Conservation (phyloP, 2,329 filamentous ascomycete species). For the Akanthomyces uredinophilus region DNA sequence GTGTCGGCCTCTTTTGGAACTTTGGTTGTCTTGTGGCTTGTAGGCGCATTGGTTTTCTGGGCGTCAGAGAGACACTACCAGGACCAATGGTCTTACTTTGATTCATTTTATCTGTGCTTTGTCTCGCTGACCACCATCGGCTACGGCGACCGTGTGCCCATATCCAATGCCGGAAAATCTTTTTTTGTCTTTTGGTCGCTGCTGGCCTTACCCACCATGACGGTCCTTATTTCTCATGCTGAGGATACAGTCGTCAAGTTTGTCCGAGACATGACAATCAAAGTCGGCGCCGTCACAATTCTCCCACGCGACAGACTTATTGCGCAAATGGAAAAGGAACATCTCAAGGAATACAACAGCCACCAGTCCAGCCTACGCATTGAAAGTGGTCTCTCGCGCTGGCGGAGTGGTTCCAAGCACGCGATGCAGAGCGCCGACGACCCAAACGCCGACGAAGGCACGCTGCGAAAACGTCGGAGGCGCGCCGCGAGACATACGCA, state of each 20-base stretch:
- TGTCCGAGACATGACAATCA: constrained; percentile 50
- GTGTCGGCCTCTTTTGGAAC: constrained; percentile 61
- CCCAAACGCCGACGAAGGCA: constrained; percentile 4
- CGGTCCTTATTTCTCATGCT: constrained; percentile 77
- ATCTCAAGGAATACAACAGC: constrained; percentile 39
- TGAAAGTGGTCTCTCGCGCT: constrained; percentile 1
- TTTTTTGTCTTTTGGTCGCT: constrained; percentile 95
- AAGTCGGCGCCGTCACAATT: constrained; percentile 55
- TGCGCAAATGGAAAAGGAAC: constrained; percentile 24
- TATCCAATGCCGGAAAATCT: constrained; percentile 71
- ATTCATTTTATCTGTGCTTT: constrained; percentile 81
- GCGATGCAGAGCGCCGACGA: neutral
- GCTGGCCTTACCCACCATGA: constrained; percentile 81
- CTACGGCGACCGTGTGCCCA: constrained; percentile 74
- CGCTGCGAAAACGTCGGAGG: neutral
- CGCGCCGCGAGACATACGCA: neutral
- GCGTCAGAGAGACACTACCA: constrained; percentile 48
- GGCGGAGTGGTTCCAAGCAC: neutral
- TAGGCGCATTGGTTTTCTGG: constrained; percentile 71
- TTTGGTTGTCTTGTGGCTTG: constrained; percentile 73
- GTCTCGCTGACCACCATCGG: constrained; percentile 79
- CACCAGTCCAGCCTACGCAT: constrained; percentile 17
- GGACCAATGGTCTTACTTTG: constrained; percentile 64
- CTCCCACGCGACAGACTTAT: constrained; percentile 52
- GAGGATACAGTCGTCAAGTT: constrained; percentile 74